Evolutionary conservation across 805 yeast genomes (phyloP), one percentile per base, ranked within the genome.

Genomic region (Torulaspora indica): DNA sequence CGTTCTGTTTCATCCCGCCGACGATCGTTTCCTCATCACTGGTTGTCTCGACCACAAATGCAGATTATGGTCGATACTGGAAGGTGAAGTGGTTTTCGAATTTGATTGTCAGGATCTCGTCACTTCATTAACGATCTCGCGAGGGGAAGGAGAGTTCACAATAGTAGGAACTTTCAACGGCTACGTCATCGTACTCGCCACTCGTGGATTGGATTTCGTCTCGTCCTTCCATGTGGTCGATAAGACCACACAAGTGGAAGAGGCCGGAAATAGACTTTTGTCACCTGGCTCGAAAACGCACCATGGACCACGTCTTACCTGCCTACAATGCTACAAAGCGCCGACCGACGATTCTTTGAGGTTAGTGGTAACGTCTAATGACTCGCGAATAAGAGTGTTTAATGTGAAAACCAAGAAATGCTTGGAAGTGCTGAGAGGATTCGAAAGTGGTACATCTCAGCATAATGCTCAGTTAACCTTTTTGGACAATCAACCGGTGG

Each of bases 61-160:
- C 13, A 67, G 95, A 44, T 62, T 90, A n/a, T 87, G 96, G 95
- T 83, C 91, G 1, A 81, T 90, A 22, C 70, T 89, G 37, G 97
- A 90, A 45, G 71, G 74, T 29, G 75, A 75, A 35, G 81, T 84
- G 4, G 73, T 82, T 7, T 84, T 68, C 58, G 73, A 78, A 51
- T 71, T 75, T 40, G 81, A 81, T 37, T 75, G 85, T 14, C 75
- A 79, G 4, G 81, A 78, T 46, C 64, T 84, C 42, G 78, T 89
- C 10, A 88, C 96, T 0, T 85, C 95, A 0, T 71, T 85, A 33
- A 77, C 78, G 1, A 77, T 88, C 48, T 75, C 90, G 0, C 88
- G 91, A 1, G 75, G 74, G 40, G 77, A 78, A 13, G 80, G 82
- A 4, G 68, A 72, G 37, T 64, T 79, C 44, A 71, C 80, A 1